A percentile compares a stretch with the other conserved stretches of the same genome.
phyloP scores from a whole-genome alignment of 2,329 filamentous ascomycete species.

The Claviceps digitariae region DNA sequence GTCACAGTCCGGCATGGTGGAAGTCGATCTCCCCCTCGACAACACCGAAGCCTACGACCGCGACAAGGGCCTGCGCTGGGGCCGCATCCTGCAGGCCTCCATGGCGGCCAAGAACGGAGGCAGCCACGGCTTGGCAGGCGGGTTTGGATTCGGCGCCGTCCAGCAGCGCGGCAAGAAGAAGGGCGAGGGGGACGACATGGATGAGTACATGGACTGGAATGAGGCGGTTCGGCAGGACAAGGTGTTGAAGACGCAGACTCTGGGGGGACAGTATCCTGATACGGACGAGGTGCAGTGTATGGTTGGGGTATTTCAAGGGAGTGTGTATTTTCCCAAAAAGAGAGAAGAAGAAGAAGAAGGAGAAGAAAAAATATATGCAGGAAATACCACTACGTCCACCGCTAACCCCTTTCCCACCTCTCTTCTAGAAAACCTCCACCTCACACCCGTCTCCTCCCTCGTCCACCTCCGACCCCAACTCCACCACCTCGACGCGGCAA shows the following conservation, averaged over 20 bases:
- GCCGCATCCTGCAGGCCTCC: conserved; percentile 55
- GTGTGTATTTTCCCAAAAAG: conserved; percentile 33
- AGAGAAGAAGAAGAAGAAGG: background rate
- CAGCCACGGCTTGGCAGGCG: conserved; percentile 56
- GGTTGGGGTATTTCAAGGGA: conserved; percentile 77
- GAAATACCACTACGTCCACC: no score
- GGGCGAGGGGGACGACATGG: conserved; percentile 30
- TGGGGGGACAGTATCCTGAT: conserved; percentile 67
- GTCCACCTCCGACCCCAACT: conserved; percentile 86
- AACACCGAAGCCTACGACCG: conserved; percentile 65
- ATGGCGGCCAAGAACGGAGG: conserved; percentile 47
- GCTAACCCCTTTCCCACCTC: background rate
- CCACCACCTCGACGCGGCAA: conserved; percentile 77
- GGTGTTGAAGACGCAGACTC: conserved; percentile 66
- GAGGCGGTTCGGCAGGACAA: conserved; percentile 56
- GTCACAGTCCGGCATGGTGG: conserved; percentile 66
- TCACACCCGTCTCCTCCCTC: conserved; percentile 70
- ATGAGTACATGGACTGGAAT: conserved; percentile 44
- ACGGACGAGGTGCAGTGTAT: conserved; percentile 70
- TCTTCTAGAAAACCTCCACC: conserved; percentile 79
- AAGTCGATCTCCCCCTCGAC: conserved; percentile 80
- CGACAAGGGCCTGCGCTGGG: conserved; percentile 70
- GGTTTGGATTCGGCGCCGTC: conserved; percentile 49
- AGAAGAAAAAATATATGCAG: background rate
- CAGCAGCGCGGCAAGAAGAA: conserved; percentile 28